Evolutionary conservation across 768 basidiomycete genomes (phyloP), one percentile per base, ranked within the genome.

Genomic region (Cystobasidium tubakii): DNA sequence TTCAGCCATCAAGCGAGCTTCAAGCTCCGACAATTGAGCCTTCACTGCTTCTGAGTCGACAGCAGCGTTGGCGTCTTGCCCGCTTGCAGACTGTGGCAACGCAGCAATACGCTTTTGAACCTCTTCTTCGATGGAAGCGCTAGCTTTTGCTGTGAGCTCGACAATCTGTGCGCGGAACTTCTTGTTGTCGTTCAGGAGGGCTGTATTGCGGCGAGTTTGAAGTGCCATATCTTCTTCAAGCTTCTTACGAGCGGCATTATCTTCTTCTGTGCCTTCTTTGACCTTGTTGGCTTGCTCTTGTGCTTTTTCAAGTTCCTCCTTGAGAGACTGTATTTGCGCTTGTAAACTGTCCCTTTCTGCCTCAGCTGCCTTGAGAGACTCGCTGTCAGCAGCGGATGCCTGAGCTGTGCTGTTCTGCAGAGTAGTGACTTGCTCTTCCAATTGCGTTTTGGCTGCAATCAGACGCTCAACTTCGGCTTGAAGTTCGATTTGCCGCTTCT

Each of bases 381-480:
- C 62, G 44, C 15, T 34, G 44, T 73, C 66, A 12, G n/a, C 62
- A 4, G 46, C 46, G 4, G 10, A 12, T 50, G 46, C 21, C 21
- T 50, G 46, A 3, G 46, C 46, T 15, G 46, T 50, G 21, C 21
- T 50, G n/a, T 50, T 50, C 57, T 79, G 77, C 7, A 73, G 63
- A 25, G 57, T 43, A 1, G 53, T 54, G 13, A 62, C 25, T 77
- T 81, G 76, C 80, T 81, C 76, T 76, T 81, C 66, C 50, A 76
- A 79, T 79, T 79, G 77, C 76, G 50, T 79, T 74, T 23, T 75
- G 50, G 62, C 76, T 55, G 33, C 71, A 31, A 1, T 77, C 75
- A 89, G 75, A 19, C 76, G 80, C 66, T 86, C 85, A 10, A 89
- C 85, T 25, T 71, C 54, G 10, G 53, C n/a, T 62, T 55, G 54